Base-by-base conservation (phyloP, 169 alveolate genomes). In the Theileria equi region DNA sequence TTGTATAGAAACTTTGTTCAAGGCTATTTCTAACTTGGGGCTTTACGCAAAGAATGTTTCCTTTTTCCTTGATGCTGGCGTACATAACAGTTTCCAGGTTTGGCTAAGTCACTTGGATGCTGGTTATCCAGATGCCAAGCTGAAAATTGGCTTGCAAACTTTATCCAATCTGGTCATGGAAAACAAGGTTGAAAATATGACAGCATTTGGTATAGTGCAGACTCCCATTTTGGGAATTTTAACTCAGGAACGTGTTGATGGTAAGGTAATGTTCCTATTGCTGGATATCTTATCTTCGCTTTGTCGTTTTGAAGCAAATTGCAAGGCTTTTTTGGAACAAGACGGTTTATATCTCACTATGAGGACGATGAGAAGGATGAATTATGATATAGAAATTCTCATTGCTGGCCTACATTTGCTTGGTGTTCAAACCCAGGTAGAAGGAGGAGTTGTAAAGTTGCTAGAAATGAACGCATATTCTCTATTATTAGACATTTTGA, bases 81-180 rank as follows among this genome's bases (percentile, higher is more conserved):
- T 29, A 84, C 88, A 70, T 59, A 69, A 49, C 80, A 88, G 45
- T 74, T 83, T 84, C 74, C 81, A 71, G 67, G 89, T 19, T 47
- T 81, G 89, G 80, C 55, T 90, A 36, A 81, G 67, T 60, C 90
- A 83, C 71, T 31, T 69, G 21, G 81, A 69, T 3, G 57, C 63
- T 5, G 40, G 74, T n/a, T 50, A 28, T 61, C 52, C 74, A n/a
- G 65, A 77, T 40, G 48, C 28, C 43, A 64, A 58, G 58, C 78
- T 78, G 82, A 90, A 19, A 90, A 84, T 57, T 81, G 96, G 95
- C 29, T 79, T 91, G 74, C 93, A 93, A 29, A 89, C 95, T 0
- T 80, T 92, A 54, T 84, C 93, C 23, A 92, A 92, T 73, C 84
- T 92, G 28, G 94, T 90, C 72, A 89, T 91, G 87, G 97, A 92